These are phyloP conservation scores for Penicillium freii DNA, from an alignment of 2,329 filamentous ascomycete genomes.

Conservation along the genomic window DNA sequence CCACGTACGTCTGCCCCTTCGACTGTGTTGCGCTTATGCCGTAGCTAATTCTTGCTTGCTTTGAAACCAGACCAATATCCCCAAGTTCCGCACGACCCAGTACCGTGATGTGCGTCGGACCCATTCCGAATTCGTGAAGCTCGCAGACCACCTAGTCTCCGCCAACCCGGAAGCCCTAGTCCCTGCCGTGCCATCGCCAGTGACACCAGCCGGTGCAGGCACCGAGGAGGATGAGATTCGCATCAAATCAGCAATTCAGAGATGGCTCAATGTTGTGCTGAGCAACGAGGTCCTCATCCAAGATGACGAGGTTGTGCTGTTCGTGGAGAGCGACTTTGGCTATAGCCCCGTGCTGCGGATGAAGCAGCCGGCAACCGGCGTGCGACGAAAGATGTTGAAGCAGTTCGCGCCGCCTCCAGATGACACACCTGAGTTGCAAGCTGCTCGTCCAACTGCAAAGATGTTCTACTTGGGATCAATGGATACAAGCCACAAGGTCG, in stretches of 20 bases:
- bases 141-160: conserved; percentile 93
- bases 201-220: conserved; percentile 89
- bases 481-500: conserved; percentile 96
- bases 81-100: conserved; percentile 94
- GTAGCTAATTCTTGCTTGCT: conserved; percentile 7
- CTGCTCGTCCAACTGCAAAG: conserved; percentile 87
- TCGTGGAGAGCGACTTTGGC: conserved; percentile 98
- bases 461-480: conserved; percentile 92
- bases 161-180: conserved; percentile 96
- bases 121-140: conserved; percentile 92
- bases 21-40: not conserved
- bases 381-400: conserved; percentile 92
- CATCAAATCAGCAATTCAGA: conserved; percentile 84
- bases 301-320: conserved; percentile 95
- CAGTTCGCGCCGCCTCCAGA: conserved; percentile 97
- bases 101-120: conserved; percentile 95
- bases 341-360: conserved; percentile 94
- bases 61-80: conserved; percentile 80
- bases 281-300: conserved; percentile 87
- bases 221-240: conserved; percentile 93
- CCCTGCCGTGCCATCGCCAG: conserved; percentile 88
- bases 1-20: conserved; percentile 63
- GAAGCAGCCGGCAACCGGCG: conserved; percentile 94
- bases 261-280: conserved; percentile 94
- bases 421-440: conserved; percentile 90